A percentile compares a stretch with the other conserved stretches of the same genome.
Evolutionary conservation across 352 stramenopile genomes (phyloP).

Genomic region (Elongisporangium prolatum): DNA sequence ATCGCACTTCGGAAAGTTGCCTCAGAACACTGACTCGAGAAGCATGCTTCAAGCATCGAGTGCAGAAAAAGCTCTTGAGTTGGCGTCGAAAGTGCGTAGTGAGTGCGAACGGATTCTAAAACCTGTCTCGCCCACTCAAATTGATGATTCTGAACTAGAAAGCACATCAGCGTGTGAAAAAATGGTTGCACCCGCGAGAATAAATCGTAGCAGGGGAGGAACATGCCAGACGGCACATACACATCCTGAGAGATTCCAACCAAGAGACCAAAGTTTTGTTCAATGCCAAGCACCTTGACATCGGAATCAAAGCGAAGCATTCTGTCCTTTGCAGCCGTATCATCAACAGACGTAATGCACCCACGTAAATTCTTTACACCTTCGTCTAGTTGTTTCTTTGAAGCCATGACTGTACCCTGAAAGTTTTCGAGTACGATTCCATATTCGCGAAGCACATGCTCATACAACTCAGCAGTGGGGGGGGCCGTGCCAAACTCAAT

Average conservation of each 20-base stretch:
- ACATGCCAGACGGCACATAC: conserved; percentile 61
- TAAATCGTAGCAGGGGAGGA: conserved; percentile 67
- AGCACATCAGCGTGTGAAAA: conserved; percentile 67
- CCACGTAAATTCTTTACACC: conserved; percentile 40
- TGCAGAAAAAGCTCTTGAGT: conserved; percentile 81
- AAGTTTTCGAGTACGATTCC: conserved; percentile 54
- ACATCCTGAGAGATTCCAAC: conserved; percentile 78
- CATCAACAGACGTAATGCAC: conserved; percentile 56
- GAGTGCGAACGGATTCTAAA: conserved; percentile 33
- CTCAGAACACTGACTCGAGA: conserved; percentile 32
- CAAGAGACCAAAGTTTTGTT: conserved; percentile 65
- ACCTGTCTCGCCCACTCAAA: conserved; percentile 46
- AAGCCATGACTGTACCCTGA: conserved; percentile 10
- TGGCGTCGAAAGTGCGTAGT: conserved; percentile 58
- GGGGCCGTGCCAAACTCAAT: conserved; percentile 72
- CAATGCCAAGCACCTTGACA: conserved; percentile 60
- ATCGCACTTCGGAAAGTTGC: conserved; percentile 42
- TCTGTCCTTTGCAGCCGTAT: conserved; percentile 43
- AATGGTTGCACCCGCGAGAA: conserved; percentile 77
- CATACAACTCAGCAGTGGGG: conserved; percentile 57
- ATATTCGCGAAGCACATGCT: conserved; percentile 71
- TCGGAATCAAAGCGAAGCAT: conserved; percentile 80
- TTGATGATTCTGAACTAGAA: conserved; percentile 66
- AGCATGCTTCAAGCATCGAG: conserved; percentile 71
- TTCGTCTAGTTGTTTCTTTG: conserved; percentile 23